phyloP scores from a whole-genome alignment of 2,329 filamentous ascomycete genomes.

The Aspergillus persii region DNA sequence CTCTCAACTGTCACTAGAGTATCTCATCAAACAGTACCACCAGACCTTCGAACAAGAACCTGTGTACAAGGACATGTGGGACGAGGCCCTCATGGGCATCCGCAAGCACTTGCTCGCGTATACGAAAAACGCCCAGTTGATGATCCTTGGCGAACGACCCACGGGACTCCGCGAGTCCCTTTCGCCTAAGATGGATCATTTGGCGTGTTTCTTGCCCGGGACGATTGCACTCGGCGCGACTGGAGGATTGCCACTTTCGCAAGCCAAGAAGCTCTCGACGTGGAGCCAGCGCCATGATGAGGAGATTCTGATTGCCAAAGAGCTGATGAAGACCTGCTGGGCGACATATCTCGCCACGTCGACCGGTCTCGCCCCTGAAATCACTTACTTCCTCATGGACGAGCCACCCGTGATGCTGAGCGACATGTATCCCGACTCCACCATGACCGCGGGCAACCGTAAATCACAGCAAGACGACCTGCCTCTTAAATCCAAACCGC shows the following conservation, averaged over 20 bases:
- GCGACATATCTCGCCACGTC: slow-evolving; percentile 90
- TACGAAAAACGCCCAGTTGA: slow-evolving; percentile 73
- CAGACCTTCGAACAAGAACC: slow-evolving; percentile 86
- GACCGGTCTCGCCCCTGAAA: slow-evolving; percentile 91
- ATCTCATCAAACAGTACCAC: slow-evolving; percentile 96
- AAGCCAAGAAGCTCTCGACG: slow-evolving; percentile 67
- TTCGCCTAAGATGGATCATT: slow-evolving; percentile 93
- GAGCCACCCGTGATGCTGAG: slow-evolving; percentile 58
- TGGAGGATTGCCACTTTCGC: slow-evolving; percentile 69
- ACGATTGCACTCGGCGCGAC: slow-evolving; percentile 90
- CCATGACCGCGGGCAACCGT: slow-evolving; percentile 29
- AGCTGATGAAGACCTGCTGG: slow-evolving; percentile 97
- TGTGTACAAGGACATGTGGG: slow-evolving; percentile 90
- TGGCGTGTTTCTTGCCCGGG: slow-evolving; percentile 96
- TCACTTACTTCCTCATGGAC: slow-evolving; percentile 81
- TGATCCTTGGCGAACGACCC: slow-evolving; percentile 85
- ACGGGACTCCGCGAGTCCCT: slow-evolving; percentile 65
- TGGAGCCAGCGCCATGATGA: slow-evolving; percentile 81
- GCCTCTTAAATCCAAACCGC: slow-evolving; percentile 32
- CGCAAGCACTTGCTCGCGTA: slow-evolving; percentile 93
- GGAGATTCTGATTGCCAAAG: slow-evolving; percentile 81
- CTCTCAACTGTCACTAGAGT: slow-evolving; percentile 55
- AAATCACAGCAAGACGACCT: slow-evolving; percentile 35
- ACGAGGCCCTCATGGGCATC: slow-evolving; percentile 77
- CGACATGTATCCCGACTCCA: slow-evolving; percentile 37